Base-by-base conservation (phyloP, 306 rosid genomes). In the Acmispon strigosus region DNA sequence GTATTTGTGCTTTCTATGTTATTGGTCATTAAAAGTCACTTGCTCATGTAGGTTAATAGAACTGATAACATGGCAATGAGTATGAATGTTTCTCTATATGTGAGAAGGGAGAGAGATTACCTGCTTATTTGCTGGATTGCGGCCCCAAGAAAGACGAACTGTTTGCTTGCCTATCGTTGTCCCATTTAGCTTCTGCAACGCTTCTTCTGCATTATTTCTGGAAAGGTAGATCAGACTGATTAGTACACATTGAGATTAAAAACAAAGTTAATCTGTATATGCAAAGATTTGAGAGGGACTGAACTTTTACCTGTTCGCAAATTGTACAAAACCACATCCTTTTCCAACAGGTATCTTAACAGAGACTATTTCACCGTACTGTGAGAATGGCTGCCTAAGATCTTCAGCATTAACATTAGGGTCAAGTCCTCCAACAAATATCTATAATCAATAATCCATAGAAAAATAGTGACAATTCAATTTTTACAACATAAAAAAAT, bases 371-470 rank as follows among this genome's bases (percentile, higher is more conserved):
- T 95, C 99, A 37, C 99, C 99, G 42, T 82, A 85, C 81, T 89
- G 87, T 19, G 89, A 89, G 84, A 95, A 95, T 72, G 96, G 91
- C 29, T 89, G 92, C 88, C 84, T 89, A 56, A 95, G 99, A 73
- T 95, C 99, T 74, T 95, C 99, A 63, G 91, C 96, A 12, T 84
- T 83, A 50, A 82, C 99, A 76, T 73, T 87, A 73, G 99, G 90
- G 80, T 95, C 99, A 43, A 95, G 97, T 77, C 99, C 99, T 76
- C 99, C 99, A 18, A 95, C 99, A 87, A 94, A 94, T 83, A 94
- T 91, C 99, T 94, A 78, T 68, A 58, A 49, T 11, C 27, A 45
- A 51, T 86, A 70, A 82, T 69, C 70, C 62, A 70, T 69, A 48
- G 32, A 53, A 53, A 74, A 15, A 48, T 36, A 55, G 62, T 48